A percentile compares a stretch with the other conserved stretches of the same genome.
Conservation (phyloP, 306 rosid genomes). For the Acacia melanoxylon region DNA sequence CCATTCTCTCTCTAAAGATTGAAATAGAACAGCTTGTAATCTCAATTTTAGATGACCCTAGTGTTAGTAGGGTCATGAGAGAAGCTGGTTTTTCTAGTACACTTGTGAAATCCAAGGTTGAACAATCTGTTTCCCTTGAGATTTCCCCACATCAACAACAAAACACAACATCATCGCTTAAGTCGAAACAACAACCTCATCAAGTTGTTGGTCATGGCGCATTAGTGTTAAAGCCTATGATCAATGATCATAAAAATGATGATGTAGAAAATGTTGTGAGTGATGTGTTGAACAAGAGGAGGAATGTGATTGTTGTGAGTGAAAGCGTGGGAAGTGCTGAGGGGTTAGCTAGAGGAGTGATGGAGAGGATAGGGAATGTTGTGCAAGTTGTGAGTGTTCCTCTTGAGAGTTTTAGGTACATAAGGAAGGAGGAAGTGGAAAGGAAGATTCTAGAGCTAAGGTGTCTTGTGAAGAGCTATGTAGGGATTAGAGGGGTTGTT, state of each 20-base stretch:
- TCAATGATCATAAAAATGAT: conserved; percentile 19
- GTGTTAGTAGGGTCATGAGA: conserved; percentile 95
- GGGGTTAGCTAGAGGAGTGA: conserved; percentile 55
- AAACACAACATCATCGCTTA: neutral
- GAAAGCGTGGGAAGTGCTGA: conserved; percentile 54
- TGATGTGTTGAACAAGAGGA: conserved; percentile 57
- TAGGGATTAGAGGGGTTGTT: conserved; percentile 66
- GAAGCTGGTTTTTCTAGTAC: conserved; percentile 93
- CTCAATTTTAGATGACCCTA: conserved; percentile 86
- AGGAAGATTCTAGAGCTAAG: conserved; percentile 65
- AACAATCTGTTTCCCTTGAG: conserved; percentile 65
- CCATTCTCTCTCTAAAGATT: conserved; percentile 76
- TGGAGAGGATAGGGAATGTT: conserved; percentile 60
- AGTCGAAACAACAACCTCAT: neutral
- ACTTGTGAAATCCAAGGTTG: conserved; percentile 66
- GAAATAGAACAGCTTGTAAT: conserved; percentile 81
- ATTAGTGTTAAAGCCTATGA: neutral
- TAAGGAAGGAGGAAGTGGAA: conserved; percentile 66
- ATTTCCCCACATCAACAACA: conserved; percentile 42
- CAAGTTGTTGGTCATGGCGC: neutral
- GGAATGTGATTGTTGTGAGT: conserved; percentile 67
- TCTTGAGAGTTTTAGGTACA: conserved; percentile 52
- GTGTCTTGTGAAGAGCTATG: conserved; percentile 58
- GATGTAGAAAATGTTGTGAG: conserved; percentile 61
- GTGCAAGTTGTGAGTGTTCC: conserved; percentile 73